Base-by-base conservation (phyloP, 768 basidiomycete species). In the Hysterangium stoloniferum region DNA sequence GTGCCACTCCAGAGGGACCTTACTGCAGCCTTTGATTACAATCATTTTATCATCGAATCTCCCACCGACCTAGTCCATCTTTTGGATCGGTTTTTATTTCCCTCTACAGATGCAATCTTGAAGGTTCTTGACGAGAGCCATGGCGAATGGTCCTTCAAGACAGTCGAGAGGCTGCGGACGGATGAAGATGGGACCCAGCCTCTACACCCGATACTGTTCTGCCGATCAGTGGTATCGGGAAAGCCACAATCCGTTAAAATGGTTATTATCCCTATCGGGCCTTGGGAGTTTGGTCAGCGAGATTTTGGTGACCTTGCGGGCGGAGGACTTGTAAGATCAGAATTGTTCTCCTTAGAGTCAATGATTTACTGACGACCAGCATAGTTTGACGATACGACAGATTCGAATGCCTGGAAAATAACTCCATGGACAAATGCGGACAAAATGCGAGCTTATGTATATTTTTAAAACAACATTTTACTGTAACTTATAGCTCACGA, bases 361-460 rank as follows among this genome's bases (percentile, higher is more conserved):
- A n/a, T 35, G 5, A 17, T 47, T 47, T 1, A 7, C 4, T 4
- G 4, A 6, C 22, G 7, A 19, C 15, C 4, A 17, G 4, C 35
- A 15, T 15, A 47, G 22, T 47, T 33, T 35, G 32, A 36, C 45
- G 45, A 47, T 19, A 33, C 45, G 33, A 31, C 28, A 32, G 33
- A 35, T 13, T 31, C 20, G 24, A 20, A 19, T 12, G 4, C 45
- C 1, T 28, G 45, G 6, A 17, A 32, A n/a, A n/a, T n/a, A n/a
- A n/a, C n/a, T n/a, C n/a, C n/a, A n/a, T 33, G 31, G 47, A 24
- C 34, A 17, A 48, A 48, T 8, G 25, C 24, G n/a, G 47, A 48
- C 38, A 48, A 15, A 27, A 24, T 48, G 20, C 38, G 47, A 36
- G 47, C 47, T 22, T 35, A 48, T 36, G 47, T 48, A 22, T 15